phyloP scores from a whole-genome alignment of 2,329 filamentous ascomycete genomes.

The Ophioceras dolichostomum region DNA sequence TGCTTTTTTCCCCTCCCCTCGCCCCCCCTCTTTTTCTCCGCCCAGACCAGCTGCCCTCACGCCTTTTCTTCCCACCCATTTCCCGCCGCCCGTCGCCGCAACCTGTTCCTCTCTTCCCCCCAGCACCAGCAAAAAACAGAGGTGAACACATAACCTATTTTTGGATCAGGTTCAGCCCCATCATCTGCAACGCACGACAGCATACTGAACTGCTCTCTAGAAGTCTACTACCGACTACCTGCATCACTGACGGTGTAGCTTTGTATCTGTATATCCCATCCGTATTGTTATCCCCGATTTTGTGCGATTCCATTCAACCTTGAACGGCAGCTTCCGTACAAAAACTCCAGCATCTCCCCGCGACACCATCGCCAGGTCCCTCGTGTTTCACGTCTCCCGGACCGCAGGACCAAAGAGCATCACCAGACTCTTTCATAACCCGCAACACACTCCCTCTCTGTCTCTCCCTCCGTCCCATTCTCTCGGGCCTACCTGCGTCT shows the following conservation, averaged over 20 bases:
- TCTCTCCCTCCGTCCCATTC: too few relatives aligned
- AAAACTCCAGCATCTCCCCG: not conserved
- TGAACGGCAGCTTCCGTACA: not conserved
- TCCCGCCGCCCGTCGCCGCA: constrained; percentile 11
- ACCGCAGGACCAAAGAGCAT: too few relatives aligned
- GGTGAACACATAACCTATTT: constrained; percentile 36
- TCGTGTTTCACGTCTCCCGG: not conserved
- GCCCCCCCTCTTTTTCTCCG: not conserved
- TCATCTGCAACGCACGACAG: not conserved
- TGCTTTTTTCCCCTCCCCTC: not conserved
- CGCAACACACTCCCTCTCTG: too few relatives aligned
- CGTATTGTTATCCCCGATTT: not conserved
- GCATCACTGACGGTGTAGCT: not conserved
- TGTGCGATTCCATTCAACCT: not conserved
- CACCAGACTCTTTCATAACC: too few relatives aligned
- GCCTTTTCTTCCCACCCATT: constrained; percentile 4
- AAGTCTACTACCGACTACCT: not conserved
- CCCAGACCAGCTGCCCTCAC: not conserved
- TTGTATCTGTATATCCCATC: not conserved
- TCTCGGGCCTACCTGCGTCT: too few relatives aligned
- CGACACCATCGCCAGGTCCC: not conserved
- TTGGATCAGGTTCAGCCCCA: constrained; percentile 22
- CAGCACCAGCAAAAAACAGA: constrained; percentile 9
- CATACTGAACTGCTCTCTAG: too few relatives aligned
- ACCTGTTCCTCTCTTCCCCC: constrained; percentile 11